Percentiles rank a stretch among this genome's conserved stretches.
phyloP scores from a whole-genome alignment of 768 basidiomycete genomes.

The Kwoniella sp. region DNA sequence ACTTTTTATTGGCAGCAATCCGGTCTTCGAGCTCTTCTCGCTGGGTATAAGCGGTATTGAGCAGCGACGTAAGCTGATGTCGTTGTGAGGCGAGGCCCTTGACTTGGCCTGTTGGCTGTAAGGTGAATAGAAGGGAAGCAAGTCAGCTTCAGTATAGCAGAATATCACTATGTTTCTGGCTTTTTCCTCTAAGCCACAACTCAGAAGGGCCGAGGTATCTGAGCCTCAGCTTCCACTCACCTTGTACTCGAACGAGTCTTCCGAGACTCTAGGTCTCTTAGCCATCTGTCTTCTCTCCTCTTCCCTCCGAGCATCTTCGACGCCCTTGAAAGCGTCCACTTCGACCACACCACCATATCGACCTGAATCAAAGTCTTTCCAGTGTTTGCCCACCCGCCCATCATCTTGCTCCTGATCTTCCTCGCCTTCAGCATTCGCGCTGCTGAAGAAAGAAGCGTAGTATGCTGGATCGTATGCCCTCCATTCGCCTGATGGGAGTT shows the following conservation, averaged over 20 bases:
- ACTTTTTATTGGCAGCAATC: conserved; percentile 42
- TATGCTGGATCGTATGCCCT: conserved; percentile 51
- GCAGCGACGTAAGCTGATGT: conserved; percentile 53
- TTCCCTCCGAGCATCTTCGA: conserved; percentile 39
- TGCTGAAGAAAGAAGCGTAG: conserved; percentile 49
- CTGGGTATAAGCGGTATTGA: conserved; percentile 48
- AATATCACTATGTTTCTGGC: background rate
- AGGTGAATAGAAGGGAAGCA: background rate
- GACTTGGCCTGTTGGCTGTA: conserved; percentile 47
- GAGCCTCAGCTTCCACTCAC: conserved; percentile 35
- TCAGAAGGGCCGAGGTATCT: too few relatives aligned
- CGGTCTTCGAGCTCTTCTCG: conserved; percentile 48
- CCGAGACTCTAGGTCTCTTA: conserved; percentile 32
- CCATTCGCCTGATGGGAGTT: conserved; percentile 48
- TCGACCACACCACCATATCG: conserved; percentile 35
- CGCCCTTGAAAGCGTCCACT: conserved; percentile 38
- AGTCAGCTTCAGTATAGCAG: background rate
- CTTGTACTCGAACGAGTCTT: conserved; percentile 48
- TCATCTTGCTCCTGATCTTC: conserved; percentile 29
- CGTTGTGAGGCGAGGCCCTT: conserved; percentile 51
- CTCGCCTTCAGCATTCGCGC: background rate
- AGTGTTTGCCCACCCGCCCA: conserved; percentile 46
- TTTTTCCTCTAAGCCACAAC: too few relatives aligned
- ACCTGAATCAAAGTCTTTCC: conserved; percentile 41
- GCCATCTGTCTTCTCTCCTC: conserved; percentile 29